Base-by-base conservation (phyloP, 345 rosid genomes). In the Hevea brasiliensis region DNA sequence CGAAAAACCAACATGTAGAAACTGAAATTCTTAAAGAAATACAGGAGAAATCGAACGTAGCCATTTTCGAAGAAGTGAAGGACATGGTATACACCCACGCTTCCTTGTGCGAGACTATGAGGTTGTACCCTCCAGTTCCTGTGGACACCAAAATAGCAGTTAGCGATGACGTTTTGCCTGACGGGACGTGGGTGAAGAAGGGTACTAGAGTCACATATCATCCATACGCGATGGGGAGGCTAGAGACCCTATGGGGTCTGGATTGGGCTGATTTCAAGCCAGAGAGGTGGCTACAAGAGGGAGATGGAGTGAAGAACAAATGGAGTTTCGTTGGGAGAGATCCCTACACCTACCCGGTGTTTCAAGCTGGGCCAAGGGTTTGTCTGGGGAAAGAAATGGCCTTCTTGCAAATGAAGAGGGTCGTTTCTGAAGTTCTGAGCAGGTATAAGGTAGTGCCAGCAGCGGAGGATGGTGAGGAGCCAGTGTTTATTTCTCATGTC, bases 41-140 rank as follows among this genome's bases (percentile, higher is more conserved):
- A 48, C 42, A 35, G 1, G 81, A 77, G 29, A 77, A 60, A 61
- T 72, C 77, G 44, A 73, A 72, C 13, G 53, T 17, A 8, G 68
- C 73, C 1, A 59, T 67, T 27, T 77, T 59, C 35, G 81, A 77
- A 45, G 81, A 77, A 42, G 76, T 81, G 12, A 70, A 81, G 50
- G 83, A 84, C 23, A 82, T 84, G 81, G 55, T 61, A 0, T 78
- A 69, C 23, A 62, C 62, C 2, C 93, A 87, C 11, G 93, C 86
- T 9, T 64, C 86, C 0, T 73, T 89, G 3, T 87, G 84, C 40
- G 91, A 89, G 69, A 41, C 72, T 74, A 85, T 89, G 89, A 70
- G 89, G 79, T 69, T 87, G 17, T 89, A 86, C 58, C 93, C 88
- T 29, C 91, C 89, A n/a, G 91, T 87, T 3, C 88, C 90, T 0